Percentiles rank a stretch among this genome's conserved stretches.
phyloP scores from a whole-genome alignment of 192 early-diverging fungal species.

The Hyaloraphidium curvatum region DNA sequence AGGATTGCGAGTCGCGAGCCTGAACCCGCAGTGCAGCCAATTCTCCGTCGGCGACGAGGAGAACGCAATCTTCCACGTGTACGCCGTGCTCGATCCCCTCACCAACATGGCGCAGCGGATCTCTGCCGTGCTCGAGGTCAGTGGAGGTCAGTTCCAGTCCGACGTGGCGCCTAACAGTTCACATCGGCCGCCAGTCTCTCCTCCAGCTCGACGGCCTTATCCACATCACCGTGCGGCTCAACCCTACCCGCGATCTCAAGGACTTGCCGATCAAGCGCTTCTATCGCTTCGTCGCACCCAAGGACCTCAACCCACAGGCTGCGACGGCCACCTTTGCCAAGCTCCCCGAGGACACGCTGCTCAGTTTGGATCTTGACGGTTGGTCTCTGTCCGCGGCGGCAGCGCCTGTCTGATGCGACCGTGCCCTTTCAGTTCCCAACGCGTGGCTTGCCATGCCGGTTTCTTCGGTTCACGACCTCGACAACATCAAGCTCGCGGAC shows the following conservation, averaged over 20 bases:
- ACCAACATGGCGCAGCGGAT: slow-evolving; percentile 62
- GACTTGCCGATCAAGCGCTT: slow-evolving; percentile 70
- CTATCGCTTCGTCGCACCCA: slow-evolving; percentile 67
- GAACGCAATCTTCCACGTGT: slow-evolving; percentile 17
- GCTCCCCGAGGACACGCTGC: slow-evolving; percentile 56
- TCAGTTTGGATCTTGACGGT: slow-evolving; percentile 74
- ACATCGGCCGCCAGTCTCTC: no score
- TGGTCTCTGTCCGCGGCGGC: not conserved
- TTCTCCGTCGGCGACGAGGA: not conserved
- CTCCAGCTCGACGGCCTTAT: slow-evolving; percentile 34
- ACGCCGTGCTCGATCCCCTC: slow-evolving; percentile 55
- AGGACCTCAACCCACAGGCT: slow-evolving; percentile 10
- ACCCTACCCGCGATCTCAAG: slow-evolving; percentile 26
- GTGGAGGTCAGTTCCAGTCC: not conserved
- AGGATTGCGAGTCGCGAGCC: no score
- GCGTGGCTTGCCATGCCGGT: slow-evolving; percentile 78
- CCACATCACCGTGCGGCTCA: slow-evolving; percentile 45
- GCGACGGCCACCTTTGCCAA: slow-evolving; percentile 48
- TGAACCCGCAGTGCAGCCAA: not conserved
- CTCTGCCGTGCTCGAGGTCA: slow-evolving; percentile 43
- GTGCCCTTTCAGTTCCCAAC: slow-evolving; percentile 28
- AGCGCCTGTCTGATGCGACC: not conserved
- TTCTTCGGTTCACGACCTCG: slow-evolving; percentile 68
- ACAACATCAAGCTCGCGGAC: slow-evolving; percentile 62
- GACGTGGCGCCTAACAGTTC: no score